Base-by-base conservation (phyloP, 768 basidiomycete species). In the Phanerodontia chrysosporium region DNA sequence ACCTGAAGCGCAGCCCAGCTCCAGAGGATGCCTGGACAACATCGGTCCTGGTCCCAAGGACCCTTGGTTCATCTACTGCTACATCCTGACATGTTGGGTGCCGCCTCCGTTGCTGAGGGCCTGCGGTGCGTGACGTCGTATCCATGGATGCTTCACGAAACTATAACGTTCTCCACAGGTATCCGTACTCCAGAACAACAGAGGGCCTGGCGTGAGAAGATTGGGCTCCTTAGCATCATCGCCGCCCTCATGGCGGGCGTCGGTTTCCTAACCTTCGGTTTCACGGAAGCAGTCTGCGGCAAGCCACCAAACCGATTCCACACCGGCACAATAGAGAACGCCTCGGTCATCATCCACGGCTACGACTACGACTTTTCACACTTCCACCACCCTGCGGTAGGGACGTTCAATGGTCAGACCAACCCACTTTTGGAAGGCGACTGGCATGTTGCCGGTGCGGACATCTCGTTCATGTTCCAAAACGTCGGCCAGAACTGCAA, bases 261-360 rank as follows among this genome's bases (percentile, higher is more conserved):
- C 67, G 97, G 95, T 69, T 99, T 93, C 83, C 80, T 99, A 70
- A 99, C 97, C 12, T 99, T 99, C 75, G 97, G 97, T 8, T 99
- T 99, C 78, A 98, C 95, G 10, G 84, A 93, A 68, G 75, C 86
- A 55, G 97, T 98, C 45, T 99, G 97, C 72, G 94, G 94, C 32
- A 88, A 79, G 35, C 92, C 94, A 32, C 82, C 90, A 39, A 85
- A 89, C 61, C 85, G 94, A 16, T 95, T 81, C 78, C 87, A 90
- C 64, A 83, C 88, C 44, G 95, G 92, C 36, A 77, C 79, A 25
- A 85, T 94, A 59, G 85, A 86, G 49, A 85, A 81, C 21, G 83
- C 82, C 44, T 93, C 92, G 2, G 87, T 98, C 60, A 87, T 97
- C 74, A 94, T 98, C 67, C 92, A 98, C 67, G 97, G 97, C 1